Base-by-base conservation (phyloP, 495 filamentous ascomycete species). In the Hamigera avellanea region DNA sequence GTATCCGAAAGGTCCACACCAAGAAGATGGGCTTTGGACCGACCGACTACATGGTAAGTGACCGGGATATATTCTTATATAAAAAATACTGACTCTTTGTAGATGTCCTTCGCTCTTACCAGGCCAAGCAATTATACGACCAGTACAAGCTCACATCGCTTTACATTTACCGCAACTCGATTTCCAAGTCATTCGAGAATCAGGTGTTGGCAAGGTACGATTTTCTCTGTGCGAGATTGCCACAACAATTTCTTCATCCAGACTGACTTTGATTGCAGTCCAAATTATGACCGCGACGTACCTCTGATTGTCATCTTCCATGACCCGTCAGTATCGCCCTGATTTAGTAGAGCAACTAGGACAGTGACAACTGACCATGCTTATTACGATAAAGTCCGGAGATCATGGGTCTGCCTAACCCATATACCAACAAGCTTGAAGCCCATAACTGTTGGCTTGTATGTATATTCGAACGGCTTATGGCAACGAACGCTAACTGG, bases 371-470 rank as follows among this genome's bases (percentile, higher is more conserved):
- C 31, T 34, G 13, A 7, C 2, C 12, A 15, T 12, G 26, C 33
- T 23, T 23, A 56, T 19, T 2, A 7, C 3, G 12, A 28, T 37
- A 23, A 18, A 86, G 80, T 26, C 86, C 87, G 5, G 81, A 83
- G 37, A 50, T 88, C 6, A 65, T 77, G 46, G 80, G 75, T 14
- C 64, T 75, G 25, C 73, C 82, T 8, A 70, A 93, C 51, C 70
- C 75, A 0, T 50, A 76, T 2, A 78, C 80, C 18, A 82, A 80
- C 41, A 75, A 70, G 15, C 53, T 91, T 16, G 81, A 87, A 40
- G 64, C 82, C 10, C 86, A 95, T 50, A 93, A 94, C 46, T 71
- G 76, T 8, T 93, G 78, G 72, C 57, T 95, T 43, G 89, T 95
- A 71, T 52, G 83, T 75, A 6, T 26, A n/a, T 31, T 8, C 32